A percentile compares a stretch with the other conserved stretches of the same genome.
These are phyloP conservation scores for Microbotryum lychnidis-dioicae DNA, from an alignment of 1,284 basidiomycete genomes.

Conservation along the genomic window DNA sequence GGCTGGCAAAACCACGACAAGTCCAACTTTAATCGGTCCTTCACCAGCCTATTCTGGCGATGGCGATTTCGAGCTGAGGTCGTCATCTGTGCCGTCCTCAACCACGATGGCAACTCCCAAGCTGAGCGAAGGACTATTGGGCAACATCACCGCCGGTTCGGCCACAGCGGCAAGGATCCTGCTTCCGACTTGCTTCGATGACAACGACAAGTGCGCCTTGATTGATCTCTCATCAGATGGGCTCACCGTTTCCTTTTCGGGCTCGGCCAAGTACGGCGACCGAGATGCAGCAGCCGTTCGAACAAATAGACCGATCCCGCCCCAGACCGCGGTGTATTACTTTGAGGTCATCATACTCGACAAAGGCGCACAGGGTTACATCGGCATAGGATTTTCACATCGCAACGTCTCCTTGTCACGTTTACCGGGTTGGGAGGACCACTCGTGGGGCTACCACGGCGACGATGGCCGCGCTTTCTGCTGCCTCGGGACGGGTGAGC, in stretches of 20 bases:
- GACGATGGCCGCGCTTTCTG: constrained; percentile 77
- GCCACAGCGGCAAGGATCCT: constrained; percentile 31
- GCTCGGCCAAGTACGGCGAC: constrained; percentile 47
- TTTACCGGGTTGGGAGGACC: constrained; percentile 78
- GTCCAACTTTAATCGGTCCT: neutral
- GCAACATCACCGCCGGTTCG: neutral
- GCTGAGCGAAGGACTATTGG: neutral
- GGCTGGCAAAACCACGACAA: neutral
- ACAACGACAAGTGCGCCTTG: constrained; percentile 52
- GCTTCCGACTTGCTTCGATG: constrained; percentile 71
- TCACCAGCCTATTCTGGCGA: neutral
- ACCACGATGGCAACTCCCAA: neutral
- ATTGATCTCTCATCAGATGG: constrained; percentile 61
- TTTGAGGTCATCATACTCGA: constrained; percentile 74
- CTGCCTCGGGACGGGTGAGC: constrained; percentile 58
- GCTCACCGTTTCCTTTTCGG: constrained; percentile 57
- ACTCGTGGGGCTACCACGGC: constrained; percentile 91
- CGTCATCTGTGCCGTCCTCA: neutral
- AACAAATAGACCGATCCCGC: constrained; percentile 63
- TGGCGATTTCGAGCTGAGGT: neutral
- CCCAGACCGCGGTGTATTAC: constrained; percentile 78
- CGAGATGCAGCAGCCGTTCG: constrained; percentile 73
- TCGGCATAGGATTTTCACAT: constrained; percentile 51
- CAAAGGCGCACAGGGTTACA: constrained; percentile 74
- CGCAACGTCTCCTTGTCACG: constrained; percentile 56